Percentiles rank a stretch among this genome's conserved stretches.
phyloP scores from a whole-genome alignment of 2,329 filamentous ascomycete species.

The Aspergillus caelatus region DNA sequence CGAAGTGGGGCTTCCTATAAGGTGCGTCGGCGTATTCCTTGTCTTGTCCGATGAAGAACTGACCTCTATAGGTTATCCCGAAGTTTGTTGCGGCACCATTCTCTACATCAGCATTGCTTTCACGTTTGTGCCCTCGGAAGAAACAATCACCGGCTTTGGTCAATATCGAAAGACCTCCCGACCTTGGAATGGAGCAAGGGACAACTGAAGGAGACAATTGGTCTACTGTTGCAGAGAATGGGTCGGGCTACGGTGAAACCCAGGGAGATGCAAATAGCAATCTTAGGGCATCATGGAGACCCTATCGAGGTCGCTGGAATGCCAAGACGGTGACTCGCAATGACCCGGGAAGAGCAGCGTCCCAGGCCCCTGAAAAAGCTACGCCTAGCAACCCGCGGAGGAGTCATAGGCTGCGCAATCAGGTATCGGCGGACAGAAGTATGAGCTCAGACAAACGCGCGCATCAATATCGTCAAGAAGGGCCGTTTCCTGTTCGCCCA shows the following conservation, averaged over 20 bases:
- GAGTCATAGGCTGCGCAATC: slow-evolving; percentile 7
- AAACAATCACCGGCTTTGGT: background rate
- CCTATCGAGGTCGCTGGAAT: slow-evolving; percentile 23
- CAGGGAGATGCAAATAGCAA: slow-evolving; percentile 2
- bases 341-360: background rate
- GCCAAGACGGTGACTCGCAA: slow-evolving; percentile 12
- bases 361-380: slow-evolving; percentile 1
- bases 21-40: slow-evolving; percentile 11
- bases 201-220: slow-evolving; percentile 1
- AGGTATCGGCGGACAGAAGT: background rate
- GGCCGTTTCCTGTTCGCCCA: background rate
- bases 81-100: background rate
- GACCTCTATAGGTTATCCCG: background rate
- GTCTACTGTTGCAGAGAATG: slow-evolving; percentile 9
- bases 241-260: background rate
- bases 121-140: background rate
- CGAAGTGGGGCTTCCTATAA: slow-evolving; percentile 19
- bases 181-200: slow-evolving; percentile 6
- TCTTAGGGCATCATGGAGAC: slow-evolving; percentile 20
- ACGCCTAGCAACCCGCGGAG: background rate
- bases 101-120: background rate
- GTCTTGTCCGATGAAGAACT: background rate
- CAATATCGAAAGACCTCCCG: background rate
- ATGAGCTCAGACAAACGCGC: slow-evolving; percentile 3
- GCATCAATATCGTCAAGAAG: background rate